These are phyloP conservation scores for Pythium sukuiense DNA, from an alignment of 352 stramenopile species.

Conservation along the genomic window DNA sequence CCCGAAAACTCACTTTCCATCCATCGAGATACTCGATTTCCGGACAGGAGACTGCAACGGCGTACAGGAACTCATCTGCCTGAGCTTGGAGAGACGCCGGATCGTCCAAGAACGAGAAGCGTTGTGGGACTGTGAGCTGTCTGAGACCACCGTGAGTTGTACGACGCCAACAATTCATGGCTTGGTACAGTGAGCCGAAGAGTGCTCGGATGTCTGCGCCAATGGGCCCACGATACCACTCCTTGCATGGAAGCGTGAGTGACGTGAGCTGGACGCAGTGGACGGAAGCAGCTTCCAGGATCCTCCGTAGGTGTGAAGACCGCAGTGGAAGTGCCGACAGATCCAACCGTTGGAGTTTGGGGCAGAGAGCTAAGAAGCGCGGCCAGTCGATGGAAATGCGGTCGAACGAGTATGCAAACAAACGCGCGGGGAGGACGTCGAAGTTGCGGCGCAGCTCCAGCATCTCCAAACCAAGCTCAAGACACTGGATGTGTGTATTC, in stretches of 20 bases:
- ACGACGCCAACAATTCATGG: slow-evolving; percentile 21
- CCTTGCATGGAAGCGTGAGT: slow-evolving; percentile 24
- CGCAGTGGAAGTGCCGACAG: slow-evolving; percentile 25
- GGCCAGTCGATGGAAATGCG: slow-evolving; percentile 17
- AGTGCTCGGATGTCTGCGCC: neutral
- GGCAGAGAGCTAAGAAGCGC: slow-evolving; percentile 9
- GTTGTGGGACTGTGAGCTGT: slow-evolving; percentile 31
- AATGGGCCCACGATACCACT: slow-evolving; percentile 20
- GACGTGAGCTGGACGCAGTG: slow-evolving; percentile 19
- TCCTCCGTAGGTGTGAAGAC: slow-evolving; percentile 4
- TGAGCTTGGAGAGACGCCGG: neutral
- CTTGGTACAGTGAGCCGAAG: slow-evolving; percentile 19
- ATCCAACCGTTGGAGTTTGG: slow-evolving; percentile 18
- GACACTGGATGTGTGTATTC: neutral
- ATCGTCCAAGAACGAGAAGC: slow-evolving; percentile 8
- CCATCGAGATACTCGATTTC: slow-evolving; percentile 30
- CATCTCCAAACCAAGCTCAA: slow-evolving; percentile 12
- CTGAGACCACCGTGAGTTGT: slow-evolving; percentile 8
- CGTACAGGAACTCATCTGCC: slow-evolving; percentile 16
- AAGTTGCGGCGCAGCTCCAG: slow-evolving; percentile 8
- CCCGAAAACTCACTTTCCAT: slow-evolving; percentile 25
- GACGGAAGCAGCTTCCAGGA: slow-evolving; percentile 14
- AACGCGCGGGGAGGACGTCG: slow-evolving; percentile 4
- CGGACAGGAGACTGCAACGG: slow-evolving; percentile 20
- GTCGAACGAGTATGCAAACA: slow-evolving; percentile 10